These are phyloP conservation scores for Begonia masoniana DNA, from an alignment of 306 rosid species.

Conservation along the genomic window DNA sequence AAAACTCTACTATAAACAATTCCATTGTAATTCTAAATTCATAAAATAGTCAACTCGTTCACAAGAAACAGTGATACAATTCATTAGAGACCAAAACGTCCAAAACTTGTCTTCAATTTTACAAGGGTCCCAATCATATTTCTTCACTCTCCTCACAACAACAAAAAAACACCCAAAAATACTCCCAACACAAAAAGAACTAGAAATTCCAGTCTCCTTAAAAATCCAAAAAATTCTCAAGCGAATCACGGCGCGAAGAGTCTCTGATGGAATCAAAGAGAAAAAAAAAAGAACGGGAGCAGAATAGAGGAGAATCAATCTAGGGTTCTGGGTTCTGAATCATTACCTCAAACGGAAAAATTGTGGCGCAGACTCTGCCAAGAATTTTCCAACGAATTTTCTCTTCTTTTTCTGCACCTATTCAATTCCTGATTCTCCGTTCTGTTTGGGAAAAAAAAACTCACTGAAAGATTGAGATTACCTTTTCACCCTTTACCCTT, in stretches of 20 bases:
- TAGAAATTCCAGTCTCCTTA: background rate
- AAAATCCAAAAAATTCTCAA: background rate
- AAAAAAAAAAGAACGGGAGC: background rate
- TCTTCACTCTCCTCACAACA: background rate
- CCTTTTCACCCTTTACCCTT: background rate
- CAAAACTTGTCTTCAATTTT: background rate
- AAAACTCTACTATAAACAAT: background rate
- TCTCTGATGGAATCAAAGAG: background rate
- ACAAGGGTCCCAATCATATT: background rate
- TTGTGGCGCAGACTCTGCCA: conserved; percentile 1
- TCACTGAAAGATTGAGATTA: background rate
- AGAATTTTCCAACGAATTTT: background rate
- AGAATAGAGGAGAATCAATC: background rate
- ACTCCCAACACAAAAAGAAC: background rate
- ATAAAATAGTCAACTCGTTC: background rate
- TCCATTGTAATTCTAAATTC: background rate
- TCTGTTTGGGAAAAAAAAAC: background rate
- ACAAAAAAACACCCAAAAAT: background rate
- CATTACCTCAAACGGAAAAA: conserved; percentile 2
- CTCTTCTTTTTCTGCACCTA: background rate
- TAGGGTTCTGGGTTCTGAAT: conserved; percentile 6
- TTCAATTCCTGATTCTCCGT: too few species aligned
- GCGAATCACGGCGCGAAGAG: background rate
- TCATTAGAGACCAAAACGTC: background rate
- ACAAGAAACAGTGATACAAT: background rate